Conservation (phyloP, 306 rosid genomes). For the Spatholobus suberectus region DNA sequence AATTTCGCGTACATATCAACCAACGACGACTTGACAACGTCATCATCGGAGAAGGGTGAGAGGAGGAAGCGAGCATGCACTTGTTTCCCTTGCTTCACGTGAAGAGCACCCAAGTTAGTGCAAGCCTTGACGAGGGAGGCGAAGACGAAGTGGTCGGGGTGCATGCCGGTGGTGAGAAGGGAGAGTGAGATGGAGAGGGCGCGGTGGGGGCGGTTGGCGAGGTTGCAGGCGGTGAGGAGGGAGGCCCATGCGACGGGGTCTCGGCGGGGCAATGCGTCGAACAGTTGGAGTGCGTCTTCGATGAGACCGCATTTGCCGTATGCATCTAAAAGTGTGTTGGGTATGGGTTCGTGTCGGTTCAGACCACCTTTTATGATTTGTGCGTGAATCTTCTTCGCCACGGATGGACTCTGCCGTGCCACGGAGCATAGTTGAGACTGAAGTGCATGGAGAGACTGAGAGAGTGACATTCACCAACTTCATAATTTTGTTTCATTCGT, state of each 20-base stretch:
- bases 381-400: constrained; percentile 61
- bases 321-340: constrained; percentile 65
- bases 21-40: constrained; percentile 83
- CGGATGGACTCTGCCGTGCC: constrained; percentile 40
- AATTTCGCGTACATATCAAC: constrained; percentile 85
- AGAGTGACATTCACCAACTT: background rate
- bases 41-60: constrained; percentile 59
- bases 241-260: constrained; percentile 84
- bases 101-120: constrained; percentile 51
- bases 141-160: constrained; percentile 83
- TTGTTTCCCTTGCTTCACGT: constrained; percentile 64
- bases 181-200: constrained; percentile 55
- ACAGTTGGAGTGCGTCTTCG: constrained; percentile 64
- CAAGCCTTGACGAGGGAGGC: constrained; percentile 75
- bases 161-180: constrained; percentile 50
- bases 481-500: background rate
- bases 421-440: constrained; percentile 68
- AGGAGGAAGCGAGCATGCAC: constrained; percentile 71
- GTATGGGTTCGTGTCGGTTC: constrained; percentile 49
- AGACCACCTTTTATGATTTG: constrained; percentile 68
- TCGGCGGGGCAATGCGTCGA: constrained; percentile 66
- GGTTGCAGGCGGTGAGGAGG: constrained; percentile 78
- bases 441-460: constrained; percentile 38
- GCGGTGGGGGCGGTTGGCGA: constrained; percentile 53
- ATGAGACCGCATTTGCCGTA: constrained; percentile 71